A percentile compares a stretch with the other conserved stretches of the same genome.
phyloP scores from a whole-genome alignment of 139 green algal genomes.

The Chlorella sorokiniana region DNA sequence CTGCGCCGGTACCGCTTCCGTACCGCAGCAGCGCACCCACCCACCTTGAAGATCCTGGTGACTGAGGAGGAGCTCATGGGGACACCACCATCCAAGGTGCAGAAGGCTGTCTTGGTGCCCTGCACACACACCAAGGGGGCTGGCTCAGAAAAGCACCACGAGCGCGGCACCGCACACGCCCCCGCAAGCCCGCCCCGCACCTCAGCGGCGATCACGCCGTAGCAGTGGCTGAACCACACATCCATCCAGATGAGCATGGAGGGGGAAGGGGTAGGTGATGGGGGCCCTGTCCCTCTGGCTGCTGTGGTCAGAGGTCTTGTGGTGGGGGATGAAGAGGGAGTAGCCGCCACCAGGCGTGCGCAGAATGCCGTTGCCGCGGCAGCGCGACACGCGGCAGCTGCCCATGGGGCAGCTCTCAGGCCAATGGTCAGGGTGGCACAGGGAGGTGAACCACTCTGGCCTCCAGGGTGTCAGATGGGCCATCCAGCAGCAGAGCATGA shows the following conservation, averaged over 20 bases:
- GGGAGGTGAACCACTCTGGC: neutral
- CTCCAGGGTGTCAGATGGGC: neutral
- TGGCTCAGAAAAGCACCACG: neutral
- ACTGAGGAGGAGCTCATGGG: neutral
- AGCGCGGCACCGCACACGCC: neutral
- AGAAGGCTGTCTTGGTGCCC: neutral
- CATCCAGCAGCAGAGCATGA: conserved; percentile 1
- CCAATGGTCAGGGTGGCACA: neutral
- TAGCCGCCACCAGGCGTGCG: neutral
- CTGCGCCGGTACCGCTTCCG: no score
- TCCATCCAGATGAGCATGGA: neutral
- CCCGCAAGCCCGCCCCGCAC: neutral
- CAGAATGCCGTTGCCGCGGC: neutral
- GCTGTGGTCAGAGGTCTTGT: neutral
- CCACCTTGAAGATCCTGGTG: neutral
- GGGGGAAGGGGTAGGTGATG: conserved; percentile 2
- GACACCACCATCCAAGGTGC: neutral
- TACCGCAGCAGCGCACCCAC: neutral
- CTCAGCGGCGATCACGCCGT: neutral
- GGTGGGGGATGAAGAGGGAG: neutral
- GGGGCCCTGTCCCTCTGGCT: neutral
- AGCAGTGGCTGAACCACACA: neutral
- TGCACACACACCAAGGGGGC: neutral
- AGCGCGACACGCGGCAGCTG: neutral
- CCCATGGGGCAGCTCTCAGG: neutral